Evolutionary conservation across 257 asterid species (phyloP).

Genomic region (Lantana camara): DNA sequence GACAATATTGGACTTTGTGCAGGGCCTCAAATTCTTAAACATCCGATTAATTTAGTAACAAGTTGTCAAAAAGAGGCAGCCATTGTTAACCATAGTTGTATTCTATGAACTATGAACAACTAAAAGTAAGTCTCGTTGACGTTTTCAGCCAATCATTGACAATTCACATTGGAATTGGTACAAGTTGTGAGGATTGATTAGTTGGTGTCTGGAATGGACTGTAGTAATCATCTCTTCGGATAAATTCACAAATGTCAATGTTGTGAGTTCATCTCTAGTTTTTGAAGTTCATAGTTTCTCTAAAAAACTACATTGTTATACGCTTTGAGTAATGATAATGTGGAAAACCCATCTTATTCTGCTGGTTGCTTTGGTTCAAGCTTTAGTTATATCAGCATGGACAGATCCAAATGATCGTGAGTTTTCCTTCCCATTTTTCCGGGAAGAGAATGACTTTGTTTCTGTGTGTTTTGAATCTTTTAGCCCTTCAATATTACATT

Average conservation of each 20-base stretch:
- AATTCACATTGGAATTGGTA: conserved; percentile 19
- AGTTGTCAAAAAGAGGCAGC: conserved; percentile 17
- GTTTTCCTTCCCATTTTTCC: conserved; percentile 2
- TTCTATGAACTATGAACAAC: too few species aligned
- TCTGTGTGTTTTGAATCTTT: too few species aligned
- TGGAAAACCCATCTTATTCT: conserved; percentile 37
- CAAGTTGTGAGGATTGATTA: conserved; percentile 5
- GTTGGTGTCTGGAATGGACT: conserved; percentile 9
- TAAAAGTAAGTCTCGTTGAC: background rate
- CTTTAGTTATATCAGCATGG: conserved; percentile 40
- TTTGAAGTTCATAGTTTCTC: background rate
- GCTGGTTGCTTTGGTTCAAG: conserved; percentile 42
- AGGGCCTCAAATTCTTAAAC: conserved; percentile 9
- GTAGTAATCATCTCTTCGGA: conserved; percentile 14
- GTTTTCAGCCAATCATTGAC: conserved; percentile 13
- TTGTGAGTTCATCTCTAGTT: background rate
- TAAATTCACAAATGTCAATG: conserved; percentile 4
- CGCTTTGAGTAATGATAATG: conserved; percentile 33
- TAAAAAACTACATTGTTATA: conserved; percentile 9
- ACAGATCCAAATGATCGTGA: conserved; percentile 56
- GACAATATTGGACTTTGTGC: conserved; percentile 13
- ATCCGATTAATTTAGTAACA: background rate
- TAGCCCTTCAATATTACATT: too few species aligned
- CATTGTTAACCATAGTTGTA: too few species aligned
- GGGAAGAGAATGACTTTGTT: too few species aligned